Percentiles rank a stretch among this genome's conserved stretches.
These are phyloP conservation scores for Colletotrichum sublineola DNA, from an alignment of 2,329 filamentous ascomycete species.

Conservation along the genomic window DNA sequence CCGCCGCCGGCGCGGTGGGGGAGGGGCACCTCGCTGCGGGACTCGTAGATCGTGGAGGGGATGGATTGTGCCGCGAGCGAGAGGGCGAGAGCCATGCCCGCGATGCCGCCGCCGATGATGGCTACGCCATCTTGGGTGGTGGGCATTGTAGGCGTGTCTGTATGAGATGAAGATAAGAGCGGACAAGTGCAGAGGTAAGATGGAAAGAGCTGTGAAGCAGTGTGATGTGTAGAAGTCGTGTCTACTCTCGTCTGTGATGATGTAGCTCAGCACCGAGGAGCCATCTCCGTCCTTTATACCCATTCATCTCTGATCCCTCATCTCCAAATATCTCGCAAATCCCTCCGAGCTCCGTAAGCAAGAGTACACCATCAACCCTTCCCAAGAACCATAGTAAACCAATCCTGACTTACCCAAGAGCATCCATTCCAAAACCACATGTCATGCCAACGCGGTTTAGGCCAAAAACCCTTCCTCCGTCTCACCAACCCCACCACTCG, in stretches of 20 bases:
- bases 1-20: constrained; percentile 65
- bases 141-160: not conserved
- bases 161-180: not conserved
- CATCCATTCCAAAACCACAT: not conserved
- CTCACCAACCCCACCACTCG: constrained; percentile 30
- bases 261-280: not conserved
- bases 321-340: not conserved
- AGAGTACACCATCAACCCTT: not conserved
- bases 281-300: constrained; percentile 2
- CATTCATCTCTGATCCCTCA: not conserved
- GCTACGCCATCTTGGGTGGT: constrained; percentile 17
- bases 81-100: constrained; percentile 59
- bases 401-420: not conserved
- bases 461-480: constrained; percentile 1
- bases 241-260: not conserved
- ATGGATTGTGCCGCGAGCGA: constrained; percentile 66
- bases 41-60: constrained; percentile 64
- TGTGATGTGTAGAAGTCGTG: not conserved
- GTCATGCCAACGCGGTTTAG: not conserved
- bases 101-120: constrained; percentile 39
- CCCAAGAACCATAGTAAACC: not conserved
- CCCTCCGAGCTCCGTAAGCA: not conserved
- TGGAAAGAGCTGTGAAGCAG: not conserved
- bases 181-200: not conserved
- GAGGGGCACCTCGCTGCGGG: constrained; percentile 50